Evolutionary conservation across 805 yeast genomes (phyloP).

Genomic region (Starmerella etchellsii): DNA sequence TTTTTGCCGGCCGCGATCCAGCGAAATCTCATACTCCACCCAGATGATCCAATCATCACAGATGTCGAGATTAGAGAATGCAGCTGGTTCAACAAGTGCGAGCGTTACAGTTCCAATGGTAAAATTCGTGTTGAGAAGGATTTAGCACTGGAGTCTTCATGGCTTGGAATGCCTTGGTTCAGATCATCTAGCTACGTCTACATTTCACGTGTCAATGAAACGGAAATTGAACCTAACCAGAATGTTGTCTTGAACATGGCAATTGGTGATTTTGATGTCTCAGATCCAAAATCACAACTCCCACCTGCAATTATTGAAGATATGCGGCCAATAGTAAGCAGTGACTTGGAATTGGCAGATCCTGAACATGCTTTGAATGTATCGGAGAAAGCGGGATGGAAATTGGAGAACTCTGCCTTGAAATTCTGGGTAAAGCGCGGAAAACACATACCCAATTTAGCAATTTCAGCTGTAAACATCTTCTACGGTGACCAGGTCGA

Average conservation of each 20-base stretch:
- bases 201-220: slow-evolving; percentile 22
- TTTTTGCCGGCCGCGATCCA: slow-evolving; percentile 28
- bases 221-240: slow-evolving; percentile 28
- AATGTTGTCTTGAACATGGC: slow-evolving; percentile 14
- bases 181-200: slow-evolving; percentile 30
- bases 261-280: slow-evolving; percentile 1
- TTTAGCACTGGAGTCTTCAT: slow-evolving; percentile 33
- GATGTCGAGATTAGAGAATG: slow-evolving; percentile 32
- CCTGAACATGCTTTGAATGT: slow-evolving; percentile 8
- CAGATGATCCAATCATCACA: slow-evolving; percentile 32
- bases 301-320: slow-evolving; percentile 19
- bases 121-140: slow-evolving; percentile 33
- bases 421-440: slow-evolving; percentile 56
- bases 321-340: background rate
- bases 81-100: slow-evolving; percentile 22
- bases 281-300: background rate
- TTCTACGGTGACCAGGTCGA: slow-evolving; percentile 60
- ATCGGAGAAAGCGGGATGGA: slow-evolving; percentile 28
- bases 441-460: slow-evolving; percentile 24
- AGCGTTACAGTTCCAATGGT: slow-evolving; percentile 1
- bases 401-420: slow-evolving; percentile 19
- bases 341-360: slow-evolving; percentile 15
- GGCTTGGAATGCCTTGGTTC: slow-evolving; percentile 24
- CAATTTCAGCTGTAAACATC: slow-evolving; percentile 50
- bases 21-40: slow-evolving; percentile 31